These are phyloP conservation scores for Decorospora gaudefroyi DNA, from an alignment of 2,329 filamentous ascomycete species.

Conservation along the genomic window DNA sequence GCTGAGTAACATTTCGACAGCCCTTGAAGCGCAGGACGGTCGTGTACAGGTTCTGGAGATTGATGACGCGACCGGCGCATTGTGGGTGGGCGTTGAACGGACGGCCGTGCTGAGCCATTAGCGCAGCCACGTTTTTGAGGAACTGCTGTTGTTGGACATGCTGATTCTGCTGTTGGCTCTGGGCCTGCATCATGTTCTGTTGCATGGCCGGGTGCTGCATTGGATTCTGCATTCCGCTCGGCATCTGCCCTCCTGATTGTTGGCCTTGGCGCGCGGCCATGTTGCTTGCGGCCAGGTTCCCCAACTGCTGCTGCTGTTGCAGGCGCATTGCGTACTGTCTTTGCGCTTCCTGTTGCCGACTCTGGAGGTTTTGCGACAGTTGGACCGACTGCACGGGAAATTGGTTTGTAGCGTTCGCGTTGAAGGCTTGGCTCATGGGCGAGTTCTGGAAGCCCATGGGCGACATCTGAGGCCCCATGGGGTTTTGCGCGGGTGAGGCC, in stretches of 20 bases:
- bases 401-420: conserved; percentile 49
- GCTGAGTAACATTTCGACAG: conserved; percentile 71
- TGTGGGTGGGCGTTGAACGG: conserved; percentile 75
- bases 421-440: conserved; percentile 47
- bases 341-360: conserved; percentile 65
- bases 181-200: conserved; percentile 37
- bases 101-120: conserved; percentile 74
- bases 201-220: conserved; percentile 39
- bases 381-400: conserved; percentile 54
- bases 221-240: conserved; percentile 34
- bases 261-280: conserved; percentile 48
- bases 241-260: conserved; percentile 47
- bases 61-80: conserved; percentile 73
- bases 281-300: conserved; percentile 47
- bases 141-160: conserved; percentile 40
- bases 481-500: conserved; percentile 87
- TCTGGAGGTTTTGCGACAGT: conserved; percentile 56
- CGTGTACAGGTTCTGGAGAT: conserved; percentile 77
- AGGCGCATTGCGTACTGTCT: conserved; percentile 85
- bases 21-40: conserved; percentile 76
- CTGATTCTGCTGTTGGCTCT: conserved; percentile 19
- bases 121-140: conserved; percentile 73
- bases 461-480: conserved; percentile 51
- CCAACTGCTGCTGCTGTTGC: conserved; percentile 68
- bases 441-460: conserved; percentile 46